Base-by-base conservation (phyloP, 225 moss, liverwort and hornwort species). In the Climacium dendroides region DNA sequence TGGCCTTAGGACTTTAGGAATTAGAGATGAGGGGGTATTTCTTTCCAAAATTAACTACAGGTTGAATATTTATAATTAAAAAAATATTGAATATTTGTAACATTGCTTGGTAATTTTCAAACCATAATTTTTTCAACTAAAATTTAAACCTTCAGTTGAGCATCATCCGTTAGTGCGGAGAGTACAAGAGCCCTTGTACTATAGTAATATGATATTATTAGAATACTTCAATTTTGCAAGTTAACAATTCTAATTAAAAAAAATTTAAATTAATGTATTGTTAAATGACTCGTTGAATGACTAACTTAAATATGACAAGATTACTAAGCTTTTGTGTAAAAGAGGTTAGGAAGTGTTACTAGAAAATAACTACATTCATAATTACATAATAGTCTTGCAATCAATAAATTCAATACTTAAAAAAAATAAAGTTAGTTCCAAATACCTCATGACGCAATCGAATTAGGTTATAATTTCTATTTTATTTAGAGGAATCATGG, bases 181-280 rank as follows among this genome's bases (percentile, higher is more conserved):
- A 52, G 1, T 3, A 34, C 1, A 0, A 1, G 0, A 74, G 0
- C 2, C 11, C 19, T 48, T 30, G 11, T n/a, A n/a, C n/a, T 13
- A 34, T 0, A 52, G 13, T 3, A 14, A 75, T 23, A 52, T 14
- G 1, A 35, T 23, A 53, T 15, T 5, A 53, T 23, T 22, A 20
- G 22, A 52, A 52, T 52, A 23, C 52, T 75, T 75, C 5, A 34
- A 34, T 34, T 34, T 74, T 12, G 3, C 48, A 74, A 50, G 5
- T 5, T 7, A 34, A 34, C 0, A 4, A 32, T 20, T 50, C 12
- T 1, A 32, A 30, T 48, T 30, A 3, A 19, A 74, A 43, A 8
- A 74, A 74, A 3, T 7, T 47, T 30, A 2, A 50, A 32, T 22
- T 8, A 22, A 50, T 34, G 13, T 14, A 75, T 35, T 35, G 8